Percentiles rank a stretch among this genome's conserved stretches.
These are phyloP conservation scores for Buddleja alternifolia DNA, from an alignment of 257 asterid genomes.

Conservation along the genomic window DNA sequence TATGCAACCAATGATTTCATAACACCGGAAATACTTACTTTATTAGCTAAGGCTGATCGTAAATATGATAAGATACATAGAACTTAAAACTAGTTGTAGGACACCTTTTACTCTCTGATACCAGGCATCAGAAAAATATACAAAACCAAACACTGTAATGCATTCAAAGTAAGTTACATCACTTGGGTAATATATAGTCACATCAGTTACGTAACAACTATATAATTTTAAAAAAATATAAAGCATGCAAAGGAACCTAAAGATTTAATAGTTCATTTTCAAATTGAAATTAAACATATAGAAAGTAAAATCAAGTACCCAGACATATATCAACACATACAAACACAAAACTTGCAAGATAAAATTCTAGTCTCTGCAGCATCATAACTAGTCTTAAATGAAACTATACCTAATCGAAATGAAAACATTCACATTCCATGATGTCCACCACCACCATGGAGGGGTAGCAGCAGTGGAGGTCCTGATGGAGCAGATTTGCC, in stretches of 20 bases:
- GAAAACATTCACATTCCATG: constrained; percentile 16
- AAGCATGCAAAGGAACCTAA: neutral
- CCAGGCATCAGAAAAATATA: constrained; percentile 20
- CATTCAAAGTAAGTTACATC: neutral
- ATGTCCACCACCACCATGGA: constrained; percentile 3
- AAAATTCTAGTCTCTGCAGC: neutral
- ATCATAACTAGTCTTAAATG: constrained; percentile 6
- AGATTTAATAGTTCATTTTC: no score
- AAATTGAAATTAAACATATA: neutral
- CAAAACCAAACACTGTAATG: neutral
- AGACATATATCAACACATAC: constrained; percentile 11
- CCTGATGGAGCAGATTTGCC: constrained; percentile 5
- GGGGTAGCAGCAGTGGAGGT: neutral
- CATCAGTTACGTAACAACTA: neutral
- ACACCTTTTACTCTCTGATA: constrained; percentile 5
- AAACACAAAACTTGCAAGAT: neutral
- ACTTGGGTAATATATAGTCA: neutral
- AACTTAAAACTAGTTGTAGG: neutral
- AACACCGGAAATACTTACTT: constrained; percentile 17
- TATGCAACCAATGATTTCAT: constrained; percentile 18
- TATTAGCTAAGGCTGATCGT: constrained; percentile 11
- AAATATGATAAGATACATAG: neutral
- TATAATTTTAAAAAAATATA: constrained; percentile 13
- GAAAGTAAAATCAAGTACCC: constrained; percentile 13
- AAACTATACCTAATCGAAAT: neutral